Evolutionary conservation across 331 rosid genomes (phyloP).

Genomic region (Telfairia occidentalis): DNA sequence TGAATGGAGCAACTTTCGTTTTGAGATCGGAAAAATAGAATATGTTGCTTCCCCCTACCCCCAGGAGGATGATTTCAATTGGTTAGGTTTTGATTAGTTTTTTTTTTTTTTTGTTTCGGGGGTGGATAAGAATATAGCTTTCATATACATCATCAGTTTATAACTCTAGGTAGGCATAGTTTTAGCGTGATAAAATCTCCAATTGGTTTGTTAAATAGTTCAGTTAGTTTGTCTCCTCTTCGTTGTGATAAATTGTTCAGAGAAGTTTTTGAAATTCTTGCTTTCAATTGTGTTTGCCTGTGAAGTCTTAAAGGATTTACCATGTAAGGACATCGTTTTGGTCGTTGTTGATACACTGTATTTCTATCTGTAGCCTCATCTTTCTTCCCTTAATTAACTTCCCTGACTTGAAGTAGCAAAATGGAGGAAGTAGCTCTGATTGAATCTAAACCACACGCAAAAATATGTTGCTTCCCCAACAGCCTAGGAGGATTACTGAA

Average conservation of each 20-base stretch:
- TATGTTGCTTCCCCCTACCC: neutral
- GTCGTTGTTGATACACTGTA: neutral
- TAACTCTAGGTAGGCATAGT: neutral
- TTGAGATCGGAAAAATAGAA: neutral
- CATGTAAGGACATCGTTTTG: neutral
- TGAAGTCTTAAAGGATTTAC: neutral
- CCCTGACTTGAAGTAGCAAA: neutral
- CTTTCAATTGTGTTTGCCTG: neutral
- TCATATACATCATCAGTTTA: neutral
- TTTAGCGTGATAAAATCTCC: neutral
- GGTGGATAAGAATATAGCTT: no score
- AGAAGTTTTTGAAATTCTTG: neutral
- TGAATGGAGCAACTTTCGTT: neutral
- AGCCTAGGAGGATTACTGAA: neutral
- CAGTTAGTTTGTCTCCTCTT: neutral
- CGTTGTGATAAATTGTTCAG: neutral
- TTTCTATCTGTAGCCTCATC: neutral
- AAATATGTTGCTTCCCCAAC: neutral
- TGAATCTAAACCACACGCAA: neutral
- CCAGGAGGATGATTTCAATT: neutral
- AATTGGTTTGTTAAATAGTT: neutral
- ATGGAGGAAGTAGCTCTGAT: neutral
- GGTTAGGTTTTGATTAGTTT: no score
- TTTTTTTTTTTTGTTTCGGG: no score
- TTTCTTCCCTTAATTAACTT: neutral